Evolutionary conservation across 768 basidiomycete genomes (phyloP).

Genomic region (Lepiota venenata): DNA sequence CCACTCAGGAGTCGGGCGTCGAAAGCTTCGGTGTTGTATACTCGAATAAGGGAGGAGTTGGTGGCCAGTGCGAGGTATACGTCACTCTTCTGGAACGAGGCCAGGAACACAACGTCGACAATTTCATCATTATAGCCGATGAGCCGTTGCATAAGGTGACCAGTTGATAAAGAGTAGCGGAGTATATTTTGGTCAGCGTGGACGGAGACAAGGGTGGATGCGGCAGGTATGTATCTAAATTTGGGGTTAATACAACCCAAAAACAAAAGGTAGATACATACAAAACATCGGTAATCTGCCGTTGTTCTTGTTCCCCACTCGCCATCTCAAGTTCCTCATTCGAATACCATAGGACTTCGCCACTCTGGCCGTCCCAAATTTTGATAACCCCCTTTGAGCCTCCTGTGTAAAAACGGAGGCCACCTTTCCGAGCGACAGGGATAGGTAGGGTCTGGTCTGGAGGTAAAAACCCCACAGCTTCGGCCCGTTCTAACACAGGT

Average conservation of each 20-base stretch:
- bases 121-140: constrained; percentile 99
- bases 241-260: constrained; percentile 15
- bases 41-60: constrained; percentile 91
- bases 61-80: constrained; percentile 91
- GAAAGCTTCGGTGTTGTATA: constrained; percentile 74
- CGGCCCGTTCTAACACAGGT: constrained; percentile 80
- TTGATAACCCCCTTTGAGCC: constrained; percentile 87
- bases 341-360: constrained; percentile 58
- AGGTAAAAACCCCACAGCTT: constrained; percentile 74
- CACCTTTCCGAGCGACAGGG: constrained; percentile 32
- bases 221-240: constrained; percentile 63
- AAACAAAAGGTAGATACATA: constrained; percentile 38
- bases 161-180: constrained; percentile 76
- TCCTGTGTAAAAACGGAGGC: constrained; percentile 78
- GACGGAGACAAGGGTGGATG: constrained; percentile 69
- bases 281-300: constrained; percentile 82
- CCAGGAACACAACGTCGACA: constrained; percentile 83
- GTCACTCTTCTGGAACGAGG: constrained; percentile 33
- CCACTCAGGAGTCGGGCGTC: constrained; percentile 87
- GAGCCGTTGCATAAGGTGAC: constrained; percentile 69
- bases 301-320: constrained; percentile 69
- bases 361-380: constrained; percentile 78
- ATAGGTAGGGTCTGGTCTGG: constrained; percentile 47
- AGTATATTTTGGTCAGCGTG: constrained; percentile 98
- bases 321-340: constrained; percentile 45